phyloP scores from a whole-genome alignment of 2,329 filamentous ascomycete genomes.

The Capronia coronata region DNA sequence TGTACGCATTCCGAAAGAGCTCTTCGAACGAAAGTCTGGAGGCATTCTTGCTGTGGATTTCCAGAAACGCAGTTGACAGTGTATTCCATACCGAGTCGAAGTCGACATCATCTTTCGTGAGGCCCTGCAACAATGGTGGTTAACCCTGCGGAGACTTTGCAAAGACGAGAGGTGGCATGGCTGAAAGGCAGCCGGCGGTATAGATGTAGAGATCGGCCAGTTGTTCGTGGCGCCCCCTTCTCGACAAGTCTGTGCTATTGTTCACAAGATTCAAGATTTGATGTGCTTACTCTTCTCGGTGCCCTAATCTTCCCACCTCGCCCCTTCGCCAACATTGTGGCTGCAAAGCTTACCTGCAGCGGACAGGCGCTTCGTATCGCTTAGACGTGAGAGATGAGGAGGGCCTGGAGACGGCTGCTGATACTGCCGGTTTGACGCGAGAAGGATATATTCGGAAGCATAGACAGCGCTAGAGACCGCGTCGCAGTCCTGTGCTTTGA shows the following conservation, averaged over 20 bases:
- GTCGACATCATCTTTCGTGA: constrained; percentile 58
- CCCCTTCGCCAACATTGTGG: constrained; percentile 47
- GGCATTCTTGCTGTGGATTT: constrained; percentile 90
- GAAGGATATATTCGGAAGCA: background rate
- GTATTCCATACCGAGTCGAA: constrained; percentile 81
- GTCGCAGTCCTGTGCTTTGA: background rate
- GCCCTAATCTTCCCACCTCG: constrained; percentile 57
- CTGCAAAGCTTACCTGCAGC: constrained; percentile 3
- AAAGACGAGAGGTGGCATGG: background rate
- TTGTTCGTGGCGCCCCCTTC: background rate
- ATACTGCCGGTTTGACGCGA: background rate
- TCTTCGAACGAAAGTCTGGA: constrained; percentile 89
- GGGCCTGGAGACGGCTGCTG: background rate
- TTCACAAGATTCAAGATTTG: background rate
- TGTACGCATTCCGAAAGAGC: constrained; percentile 88
- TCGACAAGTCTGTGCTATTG: background rate
- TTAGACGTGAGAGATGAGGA: background rate
- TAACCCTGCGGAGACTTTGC: background rate
- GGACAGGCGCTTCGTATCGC: constrained; percentile 2
- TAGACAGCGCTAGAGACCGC: background rate
- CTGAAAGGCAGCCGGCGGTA: background rate
- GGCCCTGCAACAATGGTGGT: constrained; percentile 41
- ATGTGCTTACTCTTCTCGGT: constrained; percentile 56
- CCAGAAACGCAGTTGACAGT: constrained; percentile 67
- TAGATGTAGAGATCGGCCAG: background rate